Percentiles rank a stretch among this genome's conserved stretches.
Conservation (phyloP, 2,329 filamentous ascomycete genomes). For the Clarireedia monteithiana region DNA sequence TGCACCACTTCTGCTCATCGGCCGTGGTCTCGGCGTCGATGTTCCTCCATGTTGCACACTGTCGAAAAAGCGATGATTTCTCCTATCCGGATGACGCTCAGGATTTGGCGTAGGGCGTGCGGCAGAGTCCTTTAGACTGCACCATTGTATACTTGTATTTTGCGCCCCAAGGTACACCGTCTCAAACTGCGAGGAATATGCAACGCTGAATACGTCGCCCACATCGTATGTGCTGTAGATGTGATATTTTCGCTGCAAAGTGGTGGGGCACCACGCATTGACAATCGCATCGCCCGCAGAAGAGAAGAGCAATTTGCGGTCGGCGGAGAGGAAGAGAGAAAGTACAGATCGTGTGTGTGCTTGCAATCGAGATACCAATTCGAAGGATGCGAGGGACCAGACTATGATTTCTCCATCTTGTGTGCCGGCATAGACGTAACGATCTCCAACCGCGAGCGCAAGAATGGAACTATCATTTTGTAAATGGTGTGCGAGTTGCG, state of each 20-base stretch:
- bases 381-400: slow-evolving; percentile 84
- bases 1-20: slow-evolving; percentile 33
- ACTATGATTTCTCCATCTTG: slow-evolving; percentile 89
- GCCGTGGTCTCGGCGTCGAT: slow-evolving; percentile 60
- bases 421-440: slow-evolving; percentile 83
- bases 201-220: slow-evolving; percentile 92
- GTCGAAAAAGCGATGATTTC: slow-evolving; percentile 88
- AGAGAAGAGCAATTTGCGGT: slow-evolving; percentile 72
- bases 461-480: slow-evolving; percentile 74
- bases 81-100: slow-evolving; percentile 63
- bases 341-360: slow-evolving; percentile 90
- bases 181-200: slow-evolving; percentile 70
- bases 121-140: slow-evolving; percentile 59
- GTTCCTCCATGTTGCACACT: slow-evolving; percentile 78
- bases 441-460: slow-evolving; percentile 70
- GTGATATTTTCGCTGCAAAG: slow-evolving; percentile 71
- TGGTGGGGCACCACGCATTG: slow-evolving; percentile 82
- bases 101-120: slow-evolving; percentile 53
- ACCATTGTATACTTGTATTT: slow-evolving; percentile 94
- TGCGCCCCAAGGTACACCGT: slow-evolving; percentile 89
- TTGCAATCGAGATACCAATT: slow-evolving; percentile 69
- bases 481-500: slow-evolving; percentile 67
- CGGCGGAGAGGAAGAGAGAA: slow-evolving; percentile 70
- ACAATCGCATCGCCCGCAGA: slow-evolving; percentile 90
- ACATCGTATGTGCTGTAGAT: slow-evolving; percentile 92